Base-by-base conservation (phyloP, 2,329 filamentous ascomycete species). In the Aspergillus fischeri region DNA sequence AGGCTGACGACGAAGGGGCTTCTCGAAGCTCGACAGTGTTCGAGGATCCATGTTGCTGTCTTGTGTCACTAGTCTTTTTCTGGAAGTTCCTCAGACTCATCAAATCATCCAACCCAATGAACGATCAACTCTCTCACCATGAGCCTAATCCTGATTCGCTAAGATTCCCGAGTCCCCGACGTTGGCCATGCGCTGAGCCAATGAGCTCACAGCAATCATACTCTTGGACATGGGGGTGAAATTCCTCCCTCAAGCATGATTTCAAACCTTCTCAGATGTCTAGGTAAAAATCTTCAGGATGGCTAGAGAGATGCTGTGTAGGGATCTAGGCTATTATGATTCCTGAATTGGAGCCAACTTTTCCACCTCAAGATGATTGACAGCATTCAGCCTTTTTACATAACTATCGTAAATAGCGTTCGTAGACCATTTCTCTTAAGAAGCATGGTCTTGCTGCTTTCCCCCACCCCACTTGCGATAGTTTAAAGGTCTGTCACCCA, bases 1-100 rank as follows among this genome's bases (percentile, higher is more conserved):
- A 54, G n/a, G 63, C 60, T 63, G 61, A 64, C 63, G 63, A 64
- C 57, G 59, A 55, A 61, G 55, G 56, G 55, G 49, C 63, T 64
- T 64, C 63, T 51, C 45, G 63, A 64, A 64, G 63, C 54, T 54
- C 58, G 55, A 55, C 56, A 59, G 54, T 55, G 50, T 60, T 58
- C 54, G 53, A 62, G 56, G 50, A 54, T 57, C 54, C 57, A 56
- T 63, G 62, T 62, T 58, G 57, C 11, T 7, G 49, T 29, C 9
- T 17, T 6, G 60, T 38, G 49, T 58, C 42, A 14, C 42, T 63
- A 63, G 29, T 0, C 60, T 25, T 2, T 0, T 56, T 57, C 42
- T 41, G 60, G 54, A 1, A 3, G n/a, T 28, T 17, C 49, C 47
- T 47, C 55, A 27, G 32, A 25, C 32, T 7, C 32, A 38, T 38